Evolutionary conservation across 2,329 filamentous ascomycete species (phyloP).

Genomic region (Aspergillus transmontanensis): DNA sequence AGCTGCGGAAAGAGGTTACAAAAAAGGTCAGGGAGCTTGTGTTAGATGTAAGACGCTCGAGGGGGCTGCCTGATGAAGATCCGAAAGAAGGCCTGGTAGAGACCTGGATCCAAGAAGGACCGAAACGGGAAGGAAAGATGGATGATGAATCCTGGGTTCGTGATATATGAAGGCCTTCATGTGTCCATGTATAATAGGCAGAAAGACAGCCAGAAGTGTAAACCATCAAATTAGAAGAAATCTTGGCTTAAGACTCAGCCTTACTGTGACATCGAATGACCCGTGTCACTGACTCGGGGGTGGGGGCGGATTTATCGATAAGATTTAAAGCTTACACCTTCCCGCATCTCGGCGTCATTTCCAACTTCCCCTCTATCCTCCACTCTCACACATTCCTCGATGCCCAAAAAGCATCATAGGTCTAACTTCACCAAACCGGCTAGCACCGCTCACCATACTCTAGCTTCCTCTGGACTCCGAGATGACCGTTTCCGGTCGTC

Average conservation of each 20-base stretch:
- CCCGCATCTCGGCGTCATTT: conserved; percentile 7
- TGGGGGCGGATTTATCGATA: conserved; percentile 4
- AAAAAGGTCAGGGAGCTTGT: conserved; percentile 77
- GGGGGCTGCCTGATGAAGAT: conserved; percentile 79
- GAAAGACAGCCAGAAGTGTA: conserved; percentile 8
- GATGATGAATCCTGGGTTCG: conserved; percentile 63
- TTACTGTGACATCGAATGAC: neutral
- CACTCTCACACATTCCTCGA: conserved; percentile 27
- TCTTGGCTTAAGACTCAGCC: neutral
- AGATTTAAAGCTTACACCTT: neutral
- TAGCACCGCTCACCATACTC: conserved; percentile 43
- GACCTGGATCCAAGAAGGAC: conserved; percentile 70
- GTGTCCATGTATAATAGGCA: conserved; percentile 17
- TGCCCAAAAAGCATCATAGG: conserved; percentile 52
- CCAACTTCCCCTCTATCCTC: conserved; percentile 11
- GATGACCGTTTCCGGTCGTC: conserved; percentile 27
- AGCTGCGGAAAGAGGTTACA: conserved; percentile 78
- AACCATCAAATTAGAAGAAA: conserved; percentile 11
- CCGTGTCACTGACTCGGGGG: neutral
- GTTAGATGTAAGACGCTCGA: conserved; percentile 69
- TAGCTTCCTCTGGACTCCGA: conserved; percentile 32
- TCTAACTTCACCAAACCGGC: conserved; percentile 42
- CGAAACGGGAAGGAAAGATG: conserved; percentile 58
- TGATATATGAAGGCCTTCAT: conserved; percentile 49
- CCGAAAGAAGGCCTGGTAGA: conserved; percentile 74